Base-by-base conservation (phyloP, 805 yeast genomes). In the Metschnikowia reukaufii region DNA sequence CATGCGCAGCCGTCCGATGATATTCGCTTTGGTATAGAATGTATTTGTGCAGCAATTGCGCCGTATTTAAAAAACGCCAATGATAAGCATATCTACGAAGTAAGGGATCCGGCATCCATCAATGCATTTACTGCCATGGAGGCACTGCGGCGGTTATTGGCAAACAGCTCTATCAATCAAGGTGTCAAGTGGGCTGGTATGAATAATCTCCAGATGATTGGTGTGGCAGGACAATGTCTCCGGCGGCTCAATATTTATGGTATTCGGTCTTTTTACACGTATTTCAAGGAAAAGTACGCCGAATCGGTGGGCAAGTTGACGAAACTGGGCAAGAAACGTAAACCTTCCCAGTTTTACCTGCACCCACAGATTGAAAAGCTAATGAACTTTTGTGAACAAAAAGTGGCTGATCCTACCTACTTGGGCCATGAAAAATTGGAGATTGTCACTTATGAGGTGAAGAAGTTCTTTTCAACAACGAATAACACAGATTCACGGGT, bases 221-320 rank as follows among this genome's bases (percentile, higher is more conserved):
- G 82, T 4, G 79, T 82, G 31, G 83, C 84, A 6, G 96, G 96
- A 0, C 90, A 81, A 58, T 79, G 84, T 68, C 64, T 83, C 20
- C 72, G 82, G 57, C 63, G 91, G 47, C 68, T 94, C 30, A 84
- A 83, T 56, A 81, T 87, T 16, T 95, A 94, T 64, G 98, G 99
- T 0, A 70, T 92, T 6, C 66, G 77, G 38, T 83, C 95, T 0
- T 94, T 94, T 59, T 85, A 79, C 62, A 70, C 76, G 6, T 86
- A 85, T 61, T 84, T 83, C 60, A 57, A 63, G 33, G 84, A 82
- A 45, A 85, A 85, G 51, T 68, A 75, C 61, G 64, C 64, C 17
- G 83, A 83, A 61, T 78, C 81, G 59, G 72, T 79, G 27, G 72
- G 86, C 2, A 85, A 84, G 60, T 79, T 69, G 58, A 75, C 71